Conservation (phyloP, 129 eudicot species). For the Pulicaria dysenterica region DNA sequence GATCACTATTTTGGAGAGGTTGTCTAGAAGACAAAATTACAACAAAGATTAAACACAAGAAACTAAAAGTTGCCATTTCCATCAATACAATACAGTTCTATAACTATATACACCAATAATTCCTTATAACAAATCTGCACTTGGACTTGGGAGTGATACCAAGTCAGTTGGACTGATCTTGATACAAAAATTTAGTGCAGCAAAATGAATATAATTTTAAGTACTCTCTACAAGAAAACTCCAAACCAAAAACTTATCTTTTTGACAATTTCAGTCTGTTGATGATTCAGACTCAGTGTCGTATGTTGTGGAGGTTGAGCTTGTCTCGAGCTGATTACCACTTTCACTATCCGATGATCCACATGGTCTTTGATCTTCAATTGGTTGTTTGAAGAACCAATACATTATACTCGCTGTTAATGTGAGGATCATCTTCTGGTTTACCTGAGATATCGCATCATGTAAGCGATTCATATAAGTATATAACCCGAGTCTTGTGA, state of each 20-base stretch:
- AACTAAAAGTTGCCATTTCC: conserved; percentile 35
- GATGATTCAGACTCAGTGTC: conserved; percentile 91
- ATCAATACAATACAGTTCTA: conserved; percentile 44
- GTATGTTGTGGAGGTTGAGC: conserved; percentile 70
- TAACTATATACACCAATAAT: conserved; percentile 59
- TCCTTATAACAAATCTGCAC: conserved; percentile 51
- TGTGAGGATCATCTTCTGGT: conserved; percentile 92
- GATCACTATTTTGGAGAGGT: not conserved
- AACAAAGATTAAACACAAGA: conserved; percentile 11
- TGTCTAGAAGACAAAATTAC: not conserved
- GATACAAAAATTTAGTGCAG: conserved; percentile 32
- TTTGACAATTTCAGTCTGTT: conserved; percentile 46
- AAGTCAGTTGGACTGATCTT: conserved; percentile 30
- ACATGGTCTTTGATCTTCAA: conserved; percentile 62
- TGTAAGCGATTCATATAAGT: not conserved
- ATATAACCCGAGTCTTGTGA: not conserved
- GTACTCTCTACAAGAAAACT: conserved; percentile 36
- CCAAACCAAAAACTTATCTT: conserved; percentile 28
- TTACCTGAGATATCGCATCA: conserved; percentile 53
- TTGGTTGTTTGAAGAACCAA: conserved; percentile 80
- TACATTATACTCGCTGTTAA: conserved; percentile 90
- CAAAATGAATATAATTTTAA: conserved; percentile 28
- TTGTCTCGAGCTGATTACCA: conserved; percentile 70
- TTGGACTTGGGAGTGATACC: conserved; percentile 13
- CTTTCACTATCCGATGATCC: conserved; percentile 80